Evolutionary conservation across 495 filamentous ascomycete genomes (phyloP), one percentile per base, ranked within the genome.

Genomic region (Penicillium argentinense): DNA sequence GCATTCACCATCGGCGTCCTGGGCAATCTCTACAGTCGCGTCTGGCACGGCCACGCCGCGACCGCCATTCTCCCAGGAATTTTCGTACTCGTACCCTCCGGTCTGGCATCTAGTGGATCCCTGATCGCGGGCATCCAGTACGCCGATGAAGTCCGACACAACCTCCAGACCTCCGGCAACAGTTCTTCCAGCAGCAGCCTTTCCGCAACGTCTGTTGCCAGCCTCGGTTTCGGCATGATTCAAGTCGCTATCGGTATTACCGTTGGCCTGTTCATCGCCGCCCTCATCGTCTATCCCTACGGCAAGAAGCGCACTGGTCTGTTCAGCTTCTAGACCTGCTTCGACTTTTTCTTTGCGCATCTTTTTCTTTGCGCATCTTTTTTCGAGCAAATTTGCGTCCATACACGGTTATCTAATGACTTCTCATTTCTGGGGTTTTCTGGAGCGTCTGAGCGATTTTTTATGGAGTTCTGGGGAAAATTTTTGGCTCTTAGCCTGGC

Each of bases 171-270:
- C 1, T 39, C 39, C 9, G 57, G 52, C 19, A 79, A 75, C 42
- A 75, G 67, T 4, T 63, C 69, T 3, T 64, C 64, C 8, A 50
- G 58, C 9, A 47, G 71, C 49, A 67, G 64, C 43, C 56, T 60
- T 0, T 56, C 69, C 23, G 67, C 68, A 46, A 67, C 63, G 11
- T 72, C 69, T 22, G 87, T 91, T 12, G 86, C 88, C 36, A 92
- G 86, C 54, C 81, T 97, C 33, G 81, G 87, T 14, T 89, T 86
- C 53, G 85, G 79, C 21, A 93, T 97, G 72, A 86, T 97, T 40
- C 87, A 96, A 66, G 83, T 96, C 11, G 91, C 91, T 1, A 95
- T 95, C 58, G 91, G 89, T 13, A 95, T 96, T 60, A 91, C 90
- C 3, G 88, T 96, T 3, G 91, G 91, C 2, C 59, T 97, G 47